Evolutionary conservation across 805 yeast species (phyloP).

Genomic region (Wickerhamiella alocasiicola): DNA sequence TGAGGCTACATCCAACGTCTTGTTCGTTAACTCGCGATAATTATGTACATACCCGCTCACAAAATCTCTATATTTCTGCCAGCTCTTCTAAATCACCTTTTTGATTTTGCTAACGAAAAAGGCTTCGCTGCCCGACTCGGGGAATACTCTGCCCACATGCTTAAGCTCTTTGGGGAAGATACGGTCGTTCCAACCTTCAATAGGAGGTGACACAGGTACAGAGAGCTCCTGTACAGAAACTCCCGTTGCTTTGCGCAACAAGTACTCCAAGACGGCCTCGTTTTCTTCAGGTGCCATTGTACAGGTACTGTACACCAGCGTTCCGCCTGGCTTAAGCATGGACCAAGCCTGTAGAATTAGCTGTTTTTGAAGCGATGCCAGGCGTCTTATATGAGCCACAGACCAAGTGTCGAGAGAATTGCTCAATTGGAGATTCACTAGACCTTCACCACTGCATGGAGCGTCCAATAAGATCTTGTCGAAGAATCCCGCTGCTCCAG

Average conservation of each 20-base stretch:
- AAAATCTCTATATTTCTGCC: no score
- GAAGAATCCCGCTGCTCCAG: conserved; percentile 45
- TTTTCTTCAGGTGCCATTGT: conserved; percentile 89
- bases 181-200: conserved; percentile 9
- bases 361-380: conserved; percentile 8
- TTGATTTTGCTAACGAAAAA: conserved; percentile 8
- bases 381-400: conserved; percentile 7
- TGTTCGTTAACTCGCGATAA: no score
- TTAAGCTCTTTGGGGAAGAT: conserved; percentile 1
- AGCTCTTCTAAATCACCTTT: background rate
- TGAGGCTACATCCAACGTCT: no score
- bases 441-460: conserved; percentile 60
- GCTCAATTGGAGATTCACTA: conserved; percentile 59
- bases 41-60: no score
- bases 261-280: conserved; percentile 31
- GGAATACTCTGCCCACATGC: conserved; percentile 8
- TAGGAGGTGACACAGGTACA: conserved; percentile 2
- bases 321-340: conserved; percentile 66
- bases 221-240: background rate
- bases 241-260: conserved; percentile 6
- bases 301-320: conserved; percentile 82
- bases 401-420: conserved; percentile 10
- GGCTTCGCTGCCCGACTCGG: conserved; percentile 5
- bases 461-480: conserved; percentile 42
- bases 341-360: conserved; percentile 55